A percentile compares a stretch with the other conserved stretches of the same genome.
Conservation (phyloP, 768 basidiomycete species). For the Vararia minispora region DNA sequence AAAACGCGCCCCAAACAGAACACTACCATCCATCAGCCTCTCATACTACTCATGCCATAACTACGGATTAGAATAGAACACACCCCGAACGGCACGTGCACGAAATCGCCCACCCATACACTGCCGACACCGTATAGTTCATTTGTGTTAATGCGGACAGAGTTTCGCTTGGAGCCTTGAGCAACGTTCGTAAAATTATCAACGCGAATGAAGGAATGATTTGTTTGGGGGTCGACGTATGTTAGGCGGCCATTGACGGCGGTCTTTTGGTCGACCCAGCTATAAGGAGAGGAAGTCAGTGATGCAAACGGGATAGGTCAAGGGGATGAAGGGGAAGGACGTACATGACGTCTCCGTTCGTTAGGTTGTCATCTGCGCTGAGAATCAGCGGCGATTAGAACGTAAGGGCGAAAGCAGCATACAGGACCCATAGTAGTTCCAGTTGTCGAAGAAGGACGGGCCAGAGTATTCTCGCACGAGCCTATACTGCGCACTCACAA, state of each 20-base stretch:
- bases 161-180: conserved; percentile 48
- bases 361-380: conserved; percentile 61
- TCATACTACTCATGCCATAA: too few relatives aligned
- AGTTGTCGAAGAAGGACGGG: conserved; percentile 52
- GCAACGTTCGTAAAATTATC: conserved; percentile 53
- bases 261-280: conserved; percentile 34
- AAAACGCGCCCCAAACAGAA: conserved; percentile 63
- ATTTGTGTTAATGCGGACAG: conserved; percentile 49
- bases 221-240: conserved; percentile 53
- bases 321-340: conserved; percentile 7
- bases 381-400: conserved; percentile 6
- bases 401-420: conserved; percentile 16
- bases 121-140: conserved; percentile 48
- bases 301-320: background rate
- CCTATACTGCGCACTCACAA: conserved; percentile 27
- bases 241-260: conserved; percentile 42
- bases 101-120: conserved; percentile 53
- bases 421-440: conserved; percentile 56
- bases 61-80: too few relatives aligned
- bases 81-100: conserved; percentile 56
- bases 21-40: conserved; percentile 44
- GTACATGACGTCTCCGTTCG: conserved; percentile 53
- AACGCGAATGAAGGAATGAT: conserved; percentile 66
- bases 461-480: conserved; percentile 49
- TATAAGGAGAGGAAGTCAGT: conserved; percentile 18